These are phyloP conservation scores for Aspergillus biplanus DNA, from an alignment of 495 filamentous ascomycete species.

Conservation along the genomic window DNA sequence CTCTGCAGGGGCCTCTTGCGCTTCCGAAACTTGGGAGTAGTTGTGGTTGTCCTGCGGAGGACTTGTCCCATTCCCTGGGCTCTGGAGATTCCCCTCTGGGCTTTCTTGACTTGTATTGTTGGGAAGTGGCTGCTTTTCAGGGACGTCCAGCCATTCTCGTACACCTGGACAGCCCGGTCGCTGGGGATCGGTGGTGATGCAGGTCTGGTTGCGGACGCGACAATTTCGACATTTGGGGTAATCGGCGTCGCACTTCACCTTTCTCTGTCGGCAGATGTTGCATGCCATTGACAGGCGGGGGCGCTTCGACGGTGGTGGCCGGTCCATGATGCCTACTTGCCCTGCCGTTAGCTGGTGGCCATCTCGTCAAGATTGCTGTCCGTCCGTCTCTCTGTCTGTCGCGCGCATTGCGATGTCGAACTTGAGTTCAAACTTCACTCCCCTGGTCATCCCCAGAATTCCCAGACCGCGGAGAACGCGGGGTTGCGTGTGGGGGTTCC, in stretches of 20 bases:
- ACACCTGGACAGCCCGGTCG: slow-evolving; percentile 18
- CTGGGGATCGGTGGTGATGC: slow-evolving; percentile 24
- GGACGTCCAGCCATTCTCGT: slow-evolving; percentile 22
- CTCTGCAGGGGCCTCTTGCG: neutral
- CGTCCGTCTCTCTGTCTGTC: too few relatives aligned
- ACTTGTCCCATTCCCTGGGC: neutral
- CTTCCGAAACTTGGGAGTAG: neutral
- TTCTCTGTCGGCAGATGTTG: slow-evolving; percentile 23
- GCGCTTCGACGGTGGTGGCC: slow-evolving; percentile 15
- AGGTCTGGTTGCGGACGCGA: slow-evolving; percentile 19
- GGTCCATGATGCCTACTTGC: slow-evolving; percentile 12
- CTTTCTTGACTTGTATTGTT: neutral
- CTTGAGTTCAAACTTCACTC: neutral
- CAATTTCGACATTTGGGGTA: slow-evolving; percentile 24
- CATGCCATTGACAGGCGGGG: slow-evolving; percentile 25
- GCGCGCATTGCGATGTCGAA: neutral
- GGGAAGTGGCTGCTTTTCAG: slow-evolving; percentile 5
- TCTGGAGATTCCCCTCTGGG: neutral
- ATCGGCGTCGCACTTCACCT: slow-evolving; percentile 25
- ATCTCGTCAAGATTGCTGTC: neutral
- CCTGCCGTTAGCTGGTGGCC: neutral
- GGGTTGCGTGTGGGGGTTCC: slow-evolving; percentile 10
- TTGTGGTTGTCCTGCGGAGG: neutral
- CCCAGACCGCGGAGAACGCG: slow-evolving; percentile 3
- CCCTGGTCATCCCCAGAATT: neutral